These are phyloP conservation scores for Aspergillus pseudoviridinutans DNA, from an alignment of 2,329 filamentous ascomycete genomes.

Conservation along the genomic window DNA sequence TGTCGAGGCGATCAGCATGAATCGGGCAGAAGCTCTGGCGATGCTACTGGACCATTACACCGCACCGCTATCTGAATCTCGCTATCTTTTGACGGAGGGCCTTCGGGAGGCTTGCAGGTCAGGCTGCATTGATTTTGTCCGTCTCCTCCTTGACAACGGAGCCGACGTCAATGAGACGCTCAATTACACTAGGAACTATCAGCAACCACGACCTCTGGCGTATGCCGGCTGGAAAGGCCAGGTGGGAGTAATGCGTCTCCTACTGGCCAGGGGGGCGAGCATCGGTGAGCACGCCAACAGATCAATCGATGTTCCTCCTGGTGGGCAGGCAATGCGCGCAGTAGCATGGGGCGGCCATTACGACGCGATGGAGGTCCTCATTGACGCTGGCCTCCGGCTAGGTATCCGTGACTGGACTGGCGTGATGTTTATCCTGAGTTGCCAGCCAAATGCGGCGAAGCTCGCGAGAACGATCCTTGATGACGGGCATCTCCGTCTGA, in stretches of 20 bases:
- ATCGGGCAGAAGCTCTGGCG: background rate
- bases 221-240: constrained; percentile 1
- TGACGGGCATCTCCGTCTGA: background rate
- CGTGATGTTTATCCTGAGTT: background rate
- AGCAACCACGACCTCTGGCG: background rate
- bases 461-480: background rate
- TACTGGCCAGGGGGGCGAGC: background rate
- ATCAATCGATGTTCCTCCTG: background rate
- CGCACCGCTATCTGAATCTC: background rate
- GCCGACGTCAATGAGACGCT: background rate
- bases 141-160: constrained; percentile 1
- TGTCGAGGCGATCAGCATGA: background rate
- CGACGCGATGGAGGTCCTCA: background rate
- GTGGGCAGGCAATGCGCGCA: background rate
- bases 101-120: background rate
- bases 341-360: constrained; percentile 1
- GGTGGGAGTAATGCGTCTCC: background rate
- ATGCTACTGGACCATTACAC: background rate
- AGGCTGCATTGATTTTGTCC: background rate
- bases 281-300: background rate
- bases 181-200: background rate
- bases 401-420: background rate
- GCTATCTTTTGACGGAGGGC: background rate
- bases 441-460: background rate
- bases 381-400: background rate